Evolutionary conservation across 2,329 filamentous ascomycete genomes (phyloP), one percentile per base, ranked within the genome.

Genomic region (Diaporthe sp.): DNA sequence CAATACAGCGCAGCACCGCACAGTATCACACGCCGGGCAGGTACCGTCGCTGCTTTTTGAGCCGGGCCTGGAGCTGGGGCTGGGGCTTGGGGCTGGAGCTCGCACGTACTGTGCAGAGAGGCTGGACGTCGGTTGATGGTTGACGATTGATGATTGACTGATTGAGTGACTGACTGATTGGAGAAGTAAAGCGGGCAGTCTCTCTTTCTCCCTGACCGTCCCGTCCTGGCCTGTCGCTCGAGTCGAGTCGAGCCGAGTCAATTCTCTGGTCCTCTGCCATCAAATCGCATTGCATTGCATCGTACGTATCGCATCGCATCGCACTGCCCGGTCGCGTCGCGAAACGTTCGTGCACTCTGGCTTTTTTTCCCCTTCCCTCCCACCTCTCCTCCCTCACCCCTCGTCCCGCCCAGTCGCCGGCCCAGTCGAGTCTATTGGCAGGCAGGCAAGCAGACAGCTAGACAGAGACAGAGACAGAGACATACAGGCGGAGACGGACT

Each of bases 211-310:
- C 37, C 44, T 72, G 71, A 34, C 57, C 57, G 42, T 49, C 44
- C 39, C 46, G 62, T 31, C 44, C 62, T 68, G 62, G 31, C 62
- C 62, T 68, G 62, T 53, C 13, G 62, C 19, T 28, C 65, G 65
- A 68, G 65, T 68, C 65, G 65, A 53, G 65, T 53, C 65, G 46
- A 68, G 44, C 44, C 28, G 62, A 53, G 65, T 53, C 65, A 68
- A 68, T 68, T 68, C 44, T 68, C 46, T 42, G 65, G 46, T 37
- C 46, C 34, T 15, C 49, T 68, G 65, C 65, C 65, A 68, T 68
- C 65, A 53, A 68, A 53, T 68, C 46, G 65, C 65, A 68, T 68
- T 53, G 62, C 62, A 53, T 68, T 39, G 46, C 49, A 68, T 51
- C 44, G 65, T 62, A 44, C 46, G 65, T 37, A 72, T 58, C 68